Evolutionary conservation across 306 rosid genomes (phyloP), one percentile per base, ranked within the genome.

Genomic region (Geum urbanum): DNA sequence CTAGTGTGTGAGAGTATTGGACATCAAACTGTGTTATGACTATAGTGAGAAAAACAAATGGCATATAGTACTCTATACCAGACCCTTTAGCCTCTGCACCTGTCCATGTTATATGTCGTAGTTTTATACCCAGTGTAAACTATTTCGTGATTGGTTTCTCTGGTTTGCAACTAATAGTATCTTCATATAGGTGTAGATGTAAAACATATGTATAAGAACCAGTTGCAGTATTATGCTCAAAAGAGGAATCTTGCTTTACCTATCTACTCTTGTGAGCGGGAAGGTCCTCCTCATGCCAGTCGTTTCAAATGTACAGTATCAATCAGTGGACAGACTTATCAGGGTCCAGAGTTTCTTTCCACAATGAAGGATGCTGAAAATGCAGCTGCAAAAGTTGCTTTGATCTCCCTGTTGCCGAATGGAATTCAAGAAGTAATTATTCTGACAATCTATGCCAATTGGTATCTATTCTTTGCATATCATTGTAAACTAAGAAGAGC

Each of bases 311-410:
- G 92, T 78, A 87, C 67, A 54, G 96, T 94, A 48, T 85, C 86
- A 46, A 32, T 94, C 56, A 86, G 72, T 67, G 96, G 86, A 80
- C 81, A 78, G 24, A 84, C 85, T 1, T 94, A 63, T 61, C 86
- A 74, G 83, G 79, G 92, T 80, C 77, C 73, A 43, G 85, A 79
- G 9, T 87, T 75, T 75, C 82, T 72, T 56, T 41, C 82, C 51
- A 84, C 87, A 32, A 35, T 84, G 56, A 94, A 91, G 91, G 96
- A 87, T 61, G 99, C 99, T 61, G 97, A 94, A 65, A 81, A 87
- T 82, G 95, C 96, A 37, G 96, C 88, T 69, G 99, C 99, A 51
- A 84, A 82, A 83, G 67, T 75, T 68, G 99, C 99, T 76, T 73
- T 94, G 60, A 44, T 49, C 73, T 83, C 92, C 12, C 78, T 91